Percentiles rank a stretch among this genome's conserved stretches.
These are phyloP conservation scores for Mortierella polycephala DNA, from an alignment of 371 early-diverging fungal genomes.

Conservation along the genomic window DNA sequence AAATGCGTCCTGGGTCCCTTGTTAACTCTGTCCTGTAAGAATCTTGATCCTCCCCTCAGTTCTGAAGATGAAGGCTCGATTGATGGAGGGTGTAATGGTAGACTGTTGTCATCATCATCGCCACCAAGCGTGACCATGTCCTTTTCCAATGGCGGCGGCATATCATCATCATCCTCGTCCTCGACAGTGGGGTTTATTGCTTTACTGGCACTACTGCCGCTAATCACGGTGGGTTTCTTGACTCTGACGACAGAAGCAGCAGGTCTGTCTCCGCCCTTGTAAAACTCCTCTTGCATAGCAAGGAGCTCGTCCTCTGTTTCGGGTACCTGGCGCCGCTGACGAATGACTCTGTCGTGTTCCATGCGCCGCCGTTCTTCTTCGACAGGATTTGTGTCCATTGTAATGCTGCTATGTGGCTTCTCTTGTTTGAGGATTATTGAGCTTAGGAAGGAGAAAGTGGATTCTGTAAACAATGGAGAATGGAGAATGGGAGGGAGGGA, in stretches of 20 bases:
- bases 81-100: slow-evolving; percentile 28
- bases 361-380: slow-evolving; percentile 20
- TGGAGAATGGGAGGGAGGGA: too few species aligned
- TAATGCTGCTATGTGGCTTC: too few species aligned
- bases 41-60: slow-evolving; percentile 28
- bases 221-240: slow-evolving; percentile 29
- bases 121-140: slow-evolving; percentile 38
- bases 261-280: slow-evolving; percentile 54
- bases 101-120: too few species aligned
- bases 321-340: slow-evolving; percentile 24
- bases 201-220: background rate
- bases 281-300: slow-evolving; percentile 67
- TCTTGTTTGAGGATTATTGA: too few species aligned
- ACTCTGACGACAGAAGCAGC: slow-evolving; percentile 63
- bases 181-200: slow-evolving; percentile 36
- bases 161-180: slow-evolving; percentile 44
- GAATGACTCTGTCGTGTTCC: slow-evolving; percentile 33
- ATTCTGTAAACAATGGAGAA: too few species aligned
- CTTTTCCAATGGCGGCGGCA: slow-evolving; percentile 51
- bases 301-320: slow-evolving; percentile 70
- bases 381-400: slow-evolving; percentile 6
- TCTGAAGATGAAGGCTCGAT: slow-evolving; percentile 16
- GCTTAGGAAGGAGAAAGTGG: too few species aligned
- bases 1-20: slow-evolving; percentile 52
- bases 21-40: slow-evolving; percentile 36